Conservation (phyloP, 2,329 filamentous ascomycete genomes). For the Colletotrichum musae region DNA sequence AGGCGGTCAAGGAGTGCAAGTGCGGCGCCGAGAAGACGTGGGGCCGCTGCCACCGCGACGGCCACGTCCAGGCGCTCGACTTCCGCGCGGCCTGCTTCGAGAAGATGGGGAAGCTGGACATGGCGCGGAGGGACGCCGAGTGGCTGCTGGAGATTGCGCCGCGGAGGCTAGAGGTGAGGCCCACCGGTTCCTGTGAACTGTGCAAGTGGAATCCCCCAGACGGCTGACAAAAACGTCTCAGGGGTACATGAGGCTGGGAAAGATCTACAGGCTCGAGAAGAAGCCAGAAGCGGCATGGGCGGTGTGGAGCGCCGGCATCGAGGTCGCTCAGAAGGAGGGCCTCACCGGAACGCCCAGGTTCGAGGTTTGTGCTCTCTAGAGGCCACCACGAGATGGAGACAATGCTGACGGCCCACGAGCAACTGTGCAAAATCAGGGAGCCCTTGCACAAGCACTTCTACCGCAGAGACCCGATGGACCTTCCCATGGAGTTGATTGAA, state of each 20-base stretch:
- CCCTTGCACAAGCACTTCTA: constrained; percentile 52
- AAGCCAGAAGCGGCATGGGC: constrained; percentile 57
- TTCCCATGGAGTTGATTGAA: constrained; percentile 55
- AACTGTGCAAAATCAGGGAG: constrained; percentile 52
- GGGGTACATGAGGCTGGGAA: constrained; percentile 60
- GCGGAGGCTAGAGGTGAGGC: constrained; percentile 53
- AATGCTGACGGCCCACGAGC: constrained; percentile 44
- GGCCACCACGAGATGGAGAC: neutral
- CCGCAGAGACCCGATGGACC: constrained; percentile 52
- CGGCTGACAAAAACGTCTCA: constrained; percentile 42
- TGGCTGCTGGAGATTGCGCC: constrained; percentile 61
- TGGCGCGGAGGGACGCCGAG: constrained; percentile 57
- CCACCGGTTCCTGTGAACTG: neutral
- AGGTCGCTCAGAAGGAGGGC: constrained; percentile 48
- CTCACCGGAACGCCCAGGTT: constrained; percentile 50
- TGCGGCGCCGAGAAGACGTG: constrained; percentile 55
- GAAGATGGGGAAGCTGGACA: constrained; percentile 53
- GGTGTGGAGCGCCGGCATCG: constrained; percentile 56
- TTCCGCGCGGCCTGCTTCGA: constrained; percentile 58
- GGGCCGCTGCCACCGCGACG: constrained; percentile 54
- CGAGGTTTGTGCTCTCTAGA: constrained; percentile 46
- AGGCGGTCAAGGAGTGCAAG: constrained; percentile 57
- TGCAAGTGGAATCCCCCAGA: neutral
- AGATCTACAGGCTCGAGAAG: constrained; percentile 55
- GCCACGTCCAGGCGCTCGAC: constrained; percentile 58